Conservation (phyloP, 257 asterid genomes). For the Nicotiana otophora region DNA sequence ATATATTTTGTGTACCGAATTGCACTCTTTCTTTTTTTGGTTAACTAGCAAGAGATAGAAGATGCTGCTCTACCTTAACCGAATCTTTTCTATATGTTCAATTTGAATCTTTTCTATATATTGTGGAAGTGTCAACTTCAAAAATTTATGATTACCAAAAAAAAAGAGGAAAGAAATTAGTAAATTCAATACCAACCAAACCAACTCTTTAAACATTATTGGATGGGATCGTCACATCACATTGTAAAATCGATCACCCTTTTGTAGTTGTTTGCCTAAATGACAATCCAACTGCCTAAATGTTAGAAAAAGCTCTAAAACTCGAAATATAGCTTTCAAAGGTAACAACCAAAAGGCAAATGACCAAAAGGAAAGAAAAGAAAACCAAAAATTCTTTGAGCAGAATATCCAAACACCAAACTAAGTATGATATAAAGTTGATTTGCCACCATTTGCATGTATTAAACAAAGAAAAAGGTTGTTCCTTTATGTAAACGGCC, state of each 20-base stretch:
- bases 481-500: conserved; percentile 70
- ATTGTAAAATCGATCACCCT: conserved; percentile 5
- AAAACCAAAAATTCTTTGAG: not conserved
- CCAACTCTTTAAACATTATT: not conserved
- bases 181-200: not conserved
- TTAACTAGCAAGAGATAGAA: not conserved
- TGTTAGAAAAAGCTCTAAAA: conserved; percentile 7
- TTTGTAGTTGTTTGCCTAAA: conserved; percentile 24
- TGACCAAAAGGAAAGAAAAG: not conserved
- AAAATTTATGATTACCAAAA: not conserved
- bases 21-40: too few species aligned
- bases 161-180: not conserved
- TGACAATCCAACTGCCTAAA: too few species aligned
- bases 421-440: conserved; percentile 30
- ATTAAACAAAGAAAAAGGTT: conserved; percentile 43
- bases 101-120: not conserved
- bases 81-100: not conserved
- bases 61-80: not conserved
- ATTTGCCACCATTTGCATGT: conserved; percentile 25
- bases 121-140: conserved; percentile 2
- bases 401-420: conserved; percentile 5
- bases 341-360: not conserved
- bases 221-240: conserved; percentile 6
- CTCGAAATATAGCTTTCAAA: conserved; percentile 5
- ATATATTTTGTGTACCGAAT: too few species aligned